phyloP scores from a whole-genome alignment of 106 monocot genomes.

The Platanthera zijinensis region DNA sequence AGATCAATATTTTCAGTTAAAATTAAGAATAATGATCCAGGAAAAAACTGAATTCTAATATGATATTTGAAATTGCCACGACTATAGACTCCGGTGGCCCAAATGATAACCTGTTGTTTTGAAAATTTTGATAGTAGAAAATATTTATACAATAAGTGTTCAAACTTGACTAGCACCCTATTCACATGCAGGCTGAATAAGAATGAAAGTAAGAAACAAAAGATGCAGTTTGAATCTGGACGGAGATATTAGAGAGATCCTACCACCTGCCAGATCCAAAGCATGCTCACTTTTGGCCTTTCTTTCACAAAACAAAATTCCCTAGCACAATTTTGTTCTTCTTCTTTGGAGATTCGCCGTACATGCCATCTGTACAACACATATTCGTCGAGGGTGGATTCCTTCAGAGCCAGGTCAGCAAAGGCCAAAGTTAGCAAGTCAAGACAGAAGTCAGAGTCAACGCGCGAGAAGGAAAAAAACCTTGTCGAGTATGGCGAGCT shows the following conservation, averaged over 20 bases:
- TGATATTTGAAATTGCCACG: too few species aligned
- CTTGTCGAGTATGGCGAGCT: too few species aligned
- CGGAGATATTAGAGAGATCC: neutral
- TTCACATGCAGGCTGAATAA: neutral
- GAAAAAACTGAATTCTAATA: too few species aligned
- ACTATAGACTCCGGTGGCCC: too few species aligned
- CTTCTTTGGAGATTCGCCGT: constrained; percentile 56
- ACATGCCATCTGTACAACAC: too few species aligned
- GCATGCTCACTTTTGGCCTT: constrained; percentile 41
- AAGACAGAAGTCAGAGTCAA: too few species aligned
- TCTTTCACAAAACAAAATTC: constrained; percentile 79
- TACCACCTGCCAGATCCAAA: neutral
- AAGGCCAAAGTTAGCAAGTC: too few species aligned
- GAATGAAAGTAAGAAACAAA: neutral
- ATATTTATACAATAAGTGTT: neutral
- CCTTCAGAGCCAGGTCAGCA: too few species aligned
- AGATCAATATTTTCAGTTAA: too few species aligned
- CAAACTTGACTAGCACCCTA: neutral
- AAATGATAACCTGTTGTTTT: neutral
- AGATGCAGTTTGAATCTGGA: neutral
- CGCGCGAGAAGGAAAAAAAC: too few species aligned
- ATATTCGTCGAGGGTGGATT: too few species aligned
- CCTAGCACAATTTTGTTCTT: constrained; percentile 46
- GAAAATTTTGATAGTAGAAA: neutral
- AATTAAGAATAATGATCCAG: too few species aligned